These are phyloP conservation scores for Candida stauntonica DNA, from an alignment of 805 yeast genomes.

Conservation along the genomic window DNA sequence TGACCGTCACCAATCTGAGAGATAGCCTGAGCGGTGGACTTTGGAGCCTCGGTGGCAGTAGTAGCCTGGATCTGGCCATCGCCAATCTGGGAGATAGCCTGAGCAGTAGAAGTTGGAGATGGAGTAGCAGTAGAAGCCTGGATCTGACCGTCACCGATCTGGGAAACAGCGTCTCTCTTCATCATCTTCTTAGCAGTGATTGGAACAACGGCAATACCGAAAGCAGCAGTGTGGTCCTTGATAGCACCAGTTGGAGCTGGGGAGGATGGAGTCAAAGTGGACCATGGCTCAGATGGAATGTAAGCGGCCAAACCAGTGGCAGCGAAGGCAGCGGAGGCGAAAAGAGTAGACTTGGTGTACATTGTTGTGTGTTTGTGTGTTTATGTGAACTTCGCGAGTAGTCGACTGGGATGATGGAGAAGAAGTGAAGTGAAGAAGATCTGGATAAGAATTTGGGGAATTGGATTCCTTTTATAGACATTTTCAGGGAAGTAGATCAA, in stretches of 20 bases:
- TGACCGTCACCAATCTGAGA: slow-evolving; percentile 60
- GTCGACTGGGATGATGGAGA: slow-evolving; percentile 1
- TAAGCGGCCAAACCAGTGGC: slow-evolving; percentile 54
- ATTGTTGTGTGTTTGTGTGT: slow-evolving; percentile 19
- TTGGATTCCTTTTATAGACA: slow-evolving; percentile 3
- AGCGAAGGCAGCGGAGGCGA: slow-evolving; percentile 40
- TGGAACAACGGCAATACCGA: slow-evolving; percentile 41
- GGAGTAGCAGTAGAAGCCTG: slow-evolving; percentile 41
- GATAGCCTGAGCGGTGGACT: slow-evolving; percentile 5
- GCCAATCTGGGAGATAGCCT: slow-evolving; percentile 37
- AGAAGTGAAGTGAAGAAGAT: not conserved
- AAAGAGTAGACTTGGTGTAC: slow-evolving; percentile 36
- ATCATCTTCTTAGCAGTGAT: slow-evolving; percentile 28
- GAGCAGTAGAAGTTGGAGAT: slow-evolving; percentile 29
- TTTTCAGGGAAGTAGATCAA: not conserved
- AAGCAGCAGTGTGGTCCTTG: slow-evolving; percentile 34
- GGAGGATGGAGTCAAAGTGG: slow-evolving; percentile 38
- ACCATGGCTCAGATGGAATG: slow-evolving; percentile 53
- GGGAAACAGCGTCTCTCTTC: slow-evolving; percentile 44
- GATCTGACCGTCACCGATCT: slow-evolving; percentile 60
- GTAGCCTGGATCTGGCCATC: slow-evolving; percentile 40
- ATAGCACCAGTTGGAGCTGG: slow-evolving; percentile 34
- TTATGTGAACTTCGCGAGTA: not conserved
- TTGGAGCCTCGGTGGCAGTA: slow-evolving; percentile 8
- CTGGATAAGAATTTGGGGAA: not conserved